Evolutionary conservation across 176 grass and related monocot species (phyloP).

Genomic region (Ananas comosus): DNA sequence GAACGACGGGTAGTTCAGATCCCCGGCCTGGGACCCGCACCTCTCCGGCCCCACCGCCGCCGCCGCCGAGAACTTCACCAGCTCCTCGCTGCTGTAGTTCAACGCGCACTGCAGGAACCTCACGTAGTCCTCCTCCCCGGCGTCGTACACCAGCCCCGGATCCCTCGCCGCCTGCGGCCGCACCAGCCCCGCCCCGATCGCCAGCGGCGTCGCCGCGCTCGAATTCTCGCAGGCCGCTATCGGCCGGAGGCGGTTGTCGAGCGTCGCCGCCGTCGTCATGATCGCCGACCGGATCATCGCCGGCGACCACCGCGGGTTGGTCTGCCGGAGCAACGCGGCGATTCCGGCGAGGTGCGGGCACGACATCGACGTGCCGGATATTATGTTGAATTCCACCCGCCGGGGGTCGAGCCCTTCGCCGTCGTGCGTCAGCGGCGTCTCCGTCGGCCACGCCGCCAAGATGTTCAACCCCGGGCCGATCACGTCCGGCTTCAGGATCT

Average conservation of each 20-base stretch:
- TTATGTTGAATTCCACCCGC: conserved; percentile 8
- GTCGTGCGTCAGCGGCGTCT: neutral
- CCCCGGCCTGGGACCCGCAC: neutral
- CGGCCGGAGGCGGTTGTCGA: conserved; percentile 26
- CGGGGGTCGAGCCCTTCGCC: neutral
- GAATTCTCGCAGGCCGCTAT: conserved; percentile 16
- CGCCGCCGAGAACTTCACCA: conserved; percentile 2
- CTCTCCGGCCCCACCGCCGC: neutral
- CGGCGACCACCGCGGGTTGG: conserved; percentile 21
- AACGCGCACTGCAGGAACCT: conserved; percentile 27
- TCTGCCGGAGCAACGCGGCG: conserved; percentile 26
- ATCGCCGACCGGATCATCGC: conserved; percentile 49
- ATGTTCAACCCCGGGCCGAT: conserved; percentile 17
- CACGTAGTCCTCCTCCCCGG: conserved; percentile 25
- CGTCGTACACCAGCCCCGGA: conserved; percentile 43
- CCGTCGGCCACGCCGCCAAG: conserved; percentile 16
- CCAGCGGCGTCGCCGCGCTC: conserved; percentile 22
- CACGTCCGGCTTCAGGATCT: conserved; percentile 32
- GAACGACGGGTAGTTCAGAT: conserved; percentile 51
- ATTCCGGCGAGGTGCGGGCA: conserved; percentile 26
- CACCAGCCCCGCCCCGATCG: conserved; percentile 19
- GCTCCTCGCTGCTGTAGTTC: conserved; percentile 33
- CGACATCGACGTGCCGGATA: conserved; percentile 28
- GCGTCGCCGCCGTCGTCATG: conserved; percentile 36
- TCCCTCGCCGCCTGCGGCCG: conserved; percentile 26